Percentiles rank a stretch among this genome's conserved stretches.
Evolutionary conservation across 2,329 filamentous ascomycete species (phyloP).

Genomic region (Sphaerulina populicola): DNA sequence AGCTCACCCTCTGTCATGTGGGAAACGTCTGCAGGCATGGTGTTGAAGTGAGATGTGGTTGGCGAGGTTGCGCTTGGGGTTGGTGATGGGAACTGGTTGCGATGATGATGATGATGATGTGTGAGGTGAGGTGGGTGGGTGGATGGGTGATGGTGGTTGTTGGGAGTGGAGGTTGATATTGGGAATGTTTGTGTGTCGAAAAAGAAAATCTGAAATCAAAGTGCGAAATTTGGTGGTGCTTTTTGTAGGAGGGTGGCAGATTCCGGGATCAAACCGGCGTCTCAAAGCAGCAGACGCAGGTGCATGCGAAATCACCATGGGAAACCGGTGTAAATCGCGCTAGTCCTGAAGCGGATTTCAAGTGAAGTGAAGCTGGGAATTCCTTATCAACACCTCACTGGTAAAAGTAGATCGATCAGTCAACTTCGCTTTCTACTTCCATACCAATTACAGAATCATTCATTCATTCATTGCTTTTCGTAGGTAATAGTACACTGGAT

Average conservation of each 20-base stretch:
- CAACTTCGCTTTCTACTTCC: no score
- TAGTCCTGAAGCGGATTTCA: not conserved
- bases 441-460: no score
- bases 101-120: slow-evolving; percentile 2
- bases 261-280: not conserved
- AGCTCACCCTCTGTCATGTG: slow-evolving; percentile 10
- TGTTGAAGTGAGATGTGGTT: not conserved
- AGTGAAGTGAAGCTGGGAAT: slow-evolving; percentile 4
- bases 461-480: no score
- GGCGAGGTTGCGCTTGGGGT: not conserved
- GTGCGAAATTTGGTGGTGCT: not conserved
- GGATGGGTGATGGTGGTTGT: slow-evolving; percentile 1
- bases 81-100: not conserved
- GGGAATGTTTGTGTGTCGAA: slow-evolving; percentile 4
- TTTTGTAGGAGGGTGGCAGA: not conserved
- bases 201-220: not conserved
- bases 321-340: not conserved
- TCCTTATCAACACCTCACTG: no score
- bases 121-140: not conserved
- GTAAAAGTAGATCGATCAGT: no score
- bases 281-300: slow-evolving; percentile 1
- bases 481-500: no score
- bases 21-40: slow-evolving; percentile 8
- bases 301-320: slow-evolving; percentile 1
- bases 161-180: slow-evolving; percentile 1